phyloP scores from a whole-genome alignment of 441 rosid genomes.

The Pelargonium fulgidum region DNA sequence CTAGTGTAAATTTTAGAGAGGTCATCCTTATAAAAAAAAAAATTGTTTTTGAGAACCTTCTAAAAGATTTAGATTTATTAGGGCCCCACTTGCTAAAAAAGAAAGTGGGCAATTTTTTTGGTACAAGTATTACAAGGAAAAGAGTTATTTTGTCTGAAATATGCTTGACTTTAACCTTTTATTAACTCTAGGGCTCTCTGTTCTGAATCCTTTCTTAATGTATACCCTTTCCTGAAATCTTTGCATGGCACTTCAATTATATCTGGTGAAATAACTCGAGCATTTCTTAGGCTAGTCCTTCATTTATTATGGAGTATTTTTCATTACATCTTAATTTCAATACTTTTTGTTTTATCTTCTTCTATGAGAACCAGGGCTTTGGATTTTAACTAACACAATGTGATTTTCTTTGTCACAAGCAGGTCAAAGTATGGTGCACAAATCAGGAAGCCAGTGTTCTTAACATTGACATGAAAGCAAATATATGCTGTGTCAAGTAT shows the following conservation, averaged over 20 bases:
- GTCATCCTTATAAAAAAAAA: no score
- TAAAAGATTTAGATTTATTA: no score
- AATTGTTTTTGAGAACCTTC: no score
- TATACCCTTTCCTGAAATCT: no score
- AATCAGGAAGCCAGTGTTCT: slow-evolving; percentile 90
- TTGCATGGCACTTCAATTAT: neutral
- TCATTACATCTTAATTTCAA: neutral
- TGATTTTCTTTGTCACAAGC: slow-evolving; percentile 25
- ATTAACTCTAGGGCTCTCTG: no score
- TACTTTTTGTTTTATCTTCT: neutral
- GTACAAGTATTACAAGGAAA: no score
- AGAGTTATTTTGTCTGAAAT: no score
- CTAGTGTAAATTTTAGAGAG: no score
- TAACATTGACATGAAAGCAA: slow-evolving; percentile 97
- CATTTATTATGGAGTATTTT: neutral
- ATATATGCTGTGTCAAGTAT: slow-evolving; percentile 95
- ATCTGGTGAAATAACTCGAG: neutral
- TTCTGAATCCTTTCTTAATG: no score
- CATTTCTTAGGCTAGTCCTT: neutral
- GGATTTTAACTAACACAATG: slow-evolving; percentile 12
- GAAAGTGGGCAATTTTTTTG: neutral
- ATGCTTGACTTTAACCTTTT: no score
- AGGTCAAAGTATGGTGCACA: slow-evolving; percentile 99
- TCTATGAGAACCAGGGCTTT: slow-evolving; percentile 4
- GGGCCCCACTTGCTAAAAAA: no score